These are phyloP conservation scores for Pseudopyrenochaeta lycopersici DNA, from an alignment of 2,329 filamentous ascomycete species.

Conservation along the genomic window DNA sequence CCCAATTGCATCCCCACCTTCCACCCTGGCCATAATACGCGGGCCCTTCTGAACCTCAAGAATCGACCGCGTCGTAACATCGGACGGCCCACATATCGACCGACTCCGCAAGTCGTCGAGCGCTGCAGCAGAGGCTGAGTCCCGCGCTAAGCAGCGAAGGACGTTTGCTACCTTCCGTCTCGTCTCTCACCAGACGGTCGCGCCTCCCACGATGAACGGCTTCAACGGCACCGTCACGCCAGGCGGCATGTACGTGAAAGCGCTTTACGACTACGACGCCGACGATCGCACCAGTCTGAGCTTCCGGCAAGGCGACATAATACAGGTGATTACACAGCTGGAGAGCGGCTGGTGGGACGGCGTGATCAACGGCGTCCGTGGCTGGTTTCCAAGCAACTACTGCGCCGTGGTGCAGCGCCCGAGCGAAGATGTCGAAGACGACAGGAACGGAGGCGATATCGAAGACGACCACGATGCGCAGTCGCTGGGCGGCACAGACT, in stretches of 20 bases:
- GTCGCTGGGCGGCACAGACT: conserved; percentile 53
- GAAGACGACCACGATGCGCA: conserved; percentile 58
- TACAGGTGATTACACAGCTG: conserved; percentile 96
- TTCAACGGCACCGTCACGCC: conserved; percentile 60
- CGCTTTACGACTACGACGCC: conserved; percentile 93
- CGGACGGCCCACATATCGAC: conserved; percentile 24
- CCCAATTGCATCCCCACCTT: conserved; percentile 42
- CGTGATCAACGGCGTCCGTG: conserved; percentile 93
- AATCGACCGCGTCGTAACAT: conserved; percentile 29
- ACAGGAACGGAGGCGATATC: conserved; percentile 64
- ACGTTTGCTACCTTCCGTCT: conserved; percentile 15
- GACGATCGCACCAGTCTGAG: conserved; percentile 97
- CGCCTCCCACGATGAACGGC: conserved; percentile 56
- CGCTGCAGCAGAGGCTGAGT: conserved; percentile 27
- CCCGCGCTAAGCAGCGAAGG: conserved; percentile 21
- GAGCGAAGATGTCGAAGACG: conserved; percentile 74
- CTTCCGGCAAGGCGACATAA: conserved; percentile 96
- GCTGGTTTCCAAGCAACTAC: conserved; percentile 99
- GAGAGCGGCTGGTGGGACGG: conserved; percentile 99
- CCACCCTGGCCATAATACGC: conserved; percentile 43
- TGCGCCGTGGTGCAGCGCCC: conserved; percentile 84
- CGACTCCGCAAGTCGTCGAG: conserved; percentile 18
- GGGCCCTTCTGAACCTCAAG: conserved; percentile 26
- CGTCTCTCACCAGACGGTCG: conserved; percentile 18
- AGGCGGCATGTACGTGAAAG: conserved; percentile 83